Conservation (phyloP, 2,329 filamentous ascomycete species). For the Aspergillus tanneri region DNA sequence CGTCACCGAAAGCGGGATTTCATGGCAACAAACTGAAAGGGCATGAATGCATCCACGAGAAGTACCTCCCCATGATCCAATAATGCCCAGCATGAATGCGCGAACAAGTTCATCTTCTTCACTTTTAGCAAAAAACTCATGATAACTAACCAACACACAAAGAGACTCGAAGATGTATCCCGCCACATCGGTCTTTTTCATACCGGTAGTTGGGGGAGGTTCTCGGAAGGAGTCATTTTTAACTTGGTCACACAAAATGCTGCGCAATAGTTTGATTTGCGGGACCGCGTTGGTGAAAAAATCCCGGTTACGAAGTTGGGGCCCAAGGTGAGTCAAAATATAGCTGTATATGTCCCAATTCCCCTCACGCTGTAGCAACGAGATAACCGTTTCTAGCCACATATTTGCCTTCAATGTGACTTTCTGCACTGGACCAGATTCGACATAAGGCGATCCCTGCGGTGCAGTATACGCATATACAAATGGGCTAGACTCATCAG, state of each 20-base stretch:
- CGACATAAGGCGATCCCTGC: conserved; percentile 30
- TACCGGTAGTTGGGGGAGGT: conserved; percentile 72
- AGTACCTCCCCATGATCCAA: conserved; percentile 79
- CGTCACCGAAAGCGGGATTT: conserved; percentile 81
- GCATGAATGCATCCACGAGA: conserved; percentile 94
- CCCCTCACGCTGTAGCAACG: conserved; percentile 69
- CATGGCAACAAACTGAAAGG: conserved; percentile 89
- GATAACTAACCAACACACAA: conserved; percentile 86
- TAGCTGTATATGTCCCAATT: conserved; percentile 96
- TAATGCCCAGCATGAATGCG: conserved; percentile 75
- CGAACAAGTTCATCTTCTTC: conserved; percentile 89
- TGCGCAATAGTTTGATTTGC: conserved; percentile 73
- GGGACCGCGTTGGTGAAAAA: conserved; percentile 73
- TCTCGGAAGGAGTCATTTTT: conserved; percentile 75
- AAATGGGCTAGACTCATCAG: conserved; percentile 49
- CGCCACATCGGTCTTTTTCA: conserved; percentile 84
- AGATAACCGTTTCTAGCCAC: conserved; percentile 76
- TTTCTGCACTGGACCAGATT: conserved; percentile 31
- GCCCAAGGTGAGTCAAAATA: conserved; percentile 78
- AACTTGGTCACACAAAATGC: conserved; percentile 78
- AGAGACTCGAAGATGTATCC: conserved; percentile 85
- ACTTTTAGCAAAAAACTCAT: conserved; percentile 75
- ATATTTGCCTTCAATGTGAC: conserved; percentile 58
- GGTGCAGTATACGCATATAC: conserved; percentile 51
- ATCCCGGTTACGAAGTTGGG: conserved; percentile 85